These are phyloP conservation scores for Stagonosporopsis cucurbitacearum DNA, from an alignment of 2,329 filamentous ascomycete species.

Conservation along the genomic window DNA sequence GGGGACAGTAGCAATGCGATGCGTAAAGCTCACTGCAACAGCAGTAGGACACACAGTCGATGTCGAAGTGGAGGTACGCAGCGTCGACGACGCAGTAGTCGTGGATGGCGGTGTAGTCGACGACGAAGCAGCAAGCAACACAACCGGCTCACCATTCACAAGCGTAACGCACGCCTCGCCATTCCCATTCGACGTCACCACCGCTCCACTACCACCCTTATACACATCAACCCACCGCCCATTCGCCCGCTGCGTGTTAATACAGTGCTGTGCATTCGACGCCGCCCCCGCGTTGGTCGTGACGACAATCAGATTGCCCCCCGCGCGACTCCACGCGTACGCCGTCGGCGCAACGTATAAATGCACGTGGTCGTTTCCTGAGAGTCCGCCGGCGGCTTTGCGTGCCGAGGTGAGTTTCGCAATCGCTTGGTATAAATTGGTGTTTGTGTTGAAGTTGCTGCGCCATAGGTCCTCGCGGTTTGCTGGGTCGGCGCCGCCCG, in stretches of 20 bases:
- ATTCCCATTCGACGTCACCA: slow-evolving; percentile 49
- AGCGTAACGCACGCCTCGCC: slow-evolving; percentile 54
- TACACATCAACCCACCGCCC: slow-evolving; percentile 53
- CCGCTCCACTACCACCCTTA: slow-evolving; percentile 42
- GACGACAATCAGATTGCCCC: slow-evolving; percentile 54
- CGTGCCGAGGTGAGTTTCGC: slow-evolving; percentile 35
- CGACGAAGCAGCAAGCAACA: slow-evolving; percentile 41
- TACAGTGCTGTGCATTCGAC: slow-evolving; percentile 51
- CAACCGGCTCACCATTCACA: slow-evolving; percentile 53
- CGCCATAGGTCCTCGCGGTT: slow-evolving; percentile 53
- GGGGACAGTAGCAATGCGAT: slow-evolving; percentile 55
- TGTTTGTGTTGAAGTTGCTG: slow-evolving; percentile 42
- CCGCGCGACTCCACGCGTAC: slow-evolving; percentile 56
- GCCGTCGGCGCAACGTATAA: slow-evolving; percentile 52
- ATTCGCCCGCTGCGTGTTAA: slow-evolving; percentile 50
- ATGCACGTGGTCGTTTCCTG: slow-evolving; percentile 54
- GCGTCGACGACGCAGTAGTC: slow-evolving; percentile 11
- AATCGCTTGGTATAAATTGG: slow-evolving; percentile 40
- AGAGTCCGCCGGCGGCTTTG: slow-evolving; percentile 51
- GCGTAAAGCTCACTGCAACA: slow-evolving; percentile 53
- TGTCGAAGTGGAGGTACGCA: slow-evolving; percentile 6
- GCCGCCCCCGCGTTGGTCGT: slow-evolving; percentile 55
- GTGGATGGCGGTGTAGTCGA: slow-evolving; percentile 6
- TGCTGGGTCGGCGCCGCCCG: slow-evolving; percentile 46
- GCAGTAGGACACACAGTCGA: slow-evolving; percentile 34